A percentile compares a stretch with the other conserved stretches of the same genome.
phyloP scores from a whole-genome alignment of 208 protist genomes.

The Leishmania tarentolae region DNA sequence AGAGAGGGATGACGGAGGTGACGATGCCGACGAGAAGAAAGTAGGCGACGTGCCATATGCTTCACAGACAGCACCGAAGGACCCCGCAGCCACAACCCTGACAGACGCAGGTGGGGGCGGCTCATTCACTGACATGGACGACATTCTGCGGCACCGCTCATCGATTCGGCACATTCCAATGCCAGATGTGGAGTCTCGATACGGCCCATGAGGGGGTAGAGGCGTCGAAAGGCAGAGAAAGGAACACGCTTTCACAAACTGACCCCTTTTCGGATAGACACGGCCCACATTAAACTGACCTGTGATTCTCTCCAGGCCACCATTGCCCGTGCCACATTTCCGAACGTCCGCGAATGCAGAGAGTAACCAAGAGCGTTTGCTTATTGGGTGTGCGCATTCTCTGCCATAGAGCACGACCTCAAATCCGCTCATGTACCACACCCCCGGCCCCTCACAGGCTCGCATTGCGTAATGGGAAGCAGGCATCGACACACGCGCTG shows the following conservation, averaged over 20 bases:
- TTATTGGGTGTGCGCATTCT: neutral
- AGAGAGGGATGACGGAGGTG: conserved; percentile 5
- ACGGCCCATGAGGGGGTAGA: conserved; percentile 26
- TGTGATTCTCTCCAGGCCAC: neutral
- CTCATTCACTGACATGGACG: conserved; percentile 30
- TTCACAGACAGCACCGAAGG: neutral
- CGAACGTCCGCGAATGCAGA: neutral
- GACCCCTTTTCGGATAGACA: neutral
- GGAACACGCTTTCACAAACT: neutral
- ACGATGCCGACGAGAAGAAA: neutral
- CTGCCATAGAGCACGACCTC: neutral
- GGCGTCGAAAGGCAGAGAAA: neutral
- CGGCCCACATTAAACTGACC: neutral
- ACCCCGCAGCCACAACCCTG: neutral
- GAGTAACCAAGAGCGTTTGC: neutral
- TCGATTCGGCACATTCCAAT: conserved; percentile 61
- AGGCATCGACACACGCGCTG: neutral
- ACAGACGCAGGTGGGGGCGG: neutral
- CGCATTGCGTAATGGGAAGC: neutral
- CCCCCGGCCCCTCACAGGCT: neutral
- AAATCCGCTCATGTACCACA: neutral
- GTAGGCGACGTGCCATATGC: neutral
- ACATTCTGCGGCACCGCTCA: conserved; percentile 27
- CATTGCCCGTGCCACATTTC: neutral
- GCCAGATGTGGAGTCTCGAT: conserved; percentile 61